Evolutionary conservation across 2,329 filamentous ascomycete species (phyloP), one percentile per base, ranked within the genome.

Genomic region (Cytospora leucostoma): DNA sequence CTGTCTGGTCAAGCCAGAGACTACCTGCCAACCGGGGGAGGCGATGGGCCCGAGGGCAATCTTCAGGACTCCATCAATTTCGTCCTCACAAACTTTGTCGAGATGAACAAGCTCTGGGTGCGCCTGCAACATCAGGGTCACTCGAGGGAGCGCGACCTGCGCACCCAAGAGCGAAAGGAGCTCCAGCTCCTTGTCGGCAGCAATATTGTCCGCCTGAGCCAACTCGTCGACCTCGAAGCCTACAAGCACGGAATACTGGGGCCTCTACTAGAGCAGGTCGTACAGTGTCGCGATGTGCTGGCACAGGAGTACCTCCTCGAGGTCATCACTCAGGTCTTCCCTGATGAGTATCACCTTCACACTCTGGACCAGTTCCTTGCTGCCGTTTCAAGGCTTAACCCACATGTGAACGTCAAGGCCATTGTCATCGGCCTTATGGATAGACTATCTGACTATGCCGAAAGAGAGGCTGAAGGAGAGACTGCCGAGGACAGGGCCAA

Each of bases 51-150:
- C 2, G 93, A 98, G 75, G 95, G 95, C 57, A 98, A 97, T 72
- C 80, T 98, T 56, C 92, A 96, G 75, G 95, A 99, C 78, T 97
- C 93, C 40, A 97, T 99, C 79, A 97, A 92, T 80, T 99, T 99
- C 74, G 90, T 98, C 61, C 80, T 99, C 73, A 99, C 95, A 65
- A 99, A 99, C 72, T 99, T 99, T 73, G 95, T 99, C 70, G 95
- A 99, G 79, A 99, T 99, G 95, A 99, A 99, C 80, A 99, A 99
- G 83, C 84, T 99, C 38, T 99, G 95, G 95, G 95, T 99, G 67
- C 89, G 95, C 51, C 80, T 98, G 73, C 95, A 99, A 75, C 95
- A 99, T 76, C 95, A 99, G 75, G 95, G 95, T 33, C 95, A 97
- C 74, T 99, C 95, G 47, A 86, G 94, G 71, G 95, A 99, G 77